A percentile compares a stretch with the other conserved stretches of the same genome.
These are phyloP conservation scores for Heliamphora exappendiculata DNA, from an alignment of 148 eudicot species.

Conservation along the genomic window DNA sequence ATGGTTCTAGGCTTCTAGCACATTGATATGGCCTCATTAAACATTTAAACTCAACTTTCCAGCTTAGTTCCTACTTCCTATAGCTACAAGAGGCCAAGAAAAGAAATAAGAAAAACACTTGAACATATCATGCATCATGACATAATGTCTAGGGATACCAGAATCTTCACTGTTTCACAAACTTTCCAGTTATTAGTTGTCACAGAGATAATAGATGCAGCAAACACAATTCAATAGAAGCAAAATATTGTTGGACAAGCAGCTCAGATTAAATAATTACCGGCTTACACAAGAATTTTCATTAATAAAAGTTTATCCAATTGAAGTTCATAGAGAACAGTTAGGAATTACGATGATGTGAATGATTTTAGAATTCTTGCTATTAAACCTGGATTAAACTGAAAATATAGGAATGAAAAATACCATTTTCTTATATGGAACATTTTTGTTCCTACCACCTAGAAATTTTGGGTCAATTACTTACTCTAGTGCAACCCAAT, in stretches of 20 bases:
- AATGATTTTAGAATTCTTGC: neutral
- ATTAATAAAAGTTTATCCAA: neutral
- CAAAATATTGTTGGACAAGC: neutral
- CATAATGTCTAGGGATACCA: neutral
- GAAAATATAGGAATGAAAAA: neutral
- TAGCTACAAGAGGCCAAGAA: neutral
- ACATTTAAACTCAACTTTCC: neutral
- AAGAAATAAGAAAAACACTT: neutral
- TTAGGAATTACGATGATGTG: neutral
- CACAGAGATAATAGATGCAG: neutral
- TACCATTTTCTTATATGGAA: neutral
- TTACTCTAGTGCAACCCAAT: neutral
- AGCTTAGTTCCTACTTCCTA: neutral
- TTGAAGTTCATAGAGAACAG: neutral
- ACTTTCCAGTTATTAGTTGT: neutral
- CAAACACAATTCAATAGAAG: neutral
- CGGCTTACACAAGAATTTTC: neutral
- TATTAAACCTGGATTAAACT: neutral
- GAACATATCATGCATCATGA: neutral
- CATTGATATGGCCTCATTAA: neutral
- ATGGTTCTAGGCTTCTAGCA: neutral
- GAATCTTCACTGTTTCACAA: neutral
- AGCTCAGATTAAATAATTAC: too few species aligned
- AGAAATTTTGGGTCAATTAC: neutral
- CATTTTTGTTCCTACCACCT: neutral